A percentile compares a stretch with the other conserved stretches of the same genome.
Conservation (phyloP, 106 monocot species). For the Phalaenopsis equestris region DNA sequence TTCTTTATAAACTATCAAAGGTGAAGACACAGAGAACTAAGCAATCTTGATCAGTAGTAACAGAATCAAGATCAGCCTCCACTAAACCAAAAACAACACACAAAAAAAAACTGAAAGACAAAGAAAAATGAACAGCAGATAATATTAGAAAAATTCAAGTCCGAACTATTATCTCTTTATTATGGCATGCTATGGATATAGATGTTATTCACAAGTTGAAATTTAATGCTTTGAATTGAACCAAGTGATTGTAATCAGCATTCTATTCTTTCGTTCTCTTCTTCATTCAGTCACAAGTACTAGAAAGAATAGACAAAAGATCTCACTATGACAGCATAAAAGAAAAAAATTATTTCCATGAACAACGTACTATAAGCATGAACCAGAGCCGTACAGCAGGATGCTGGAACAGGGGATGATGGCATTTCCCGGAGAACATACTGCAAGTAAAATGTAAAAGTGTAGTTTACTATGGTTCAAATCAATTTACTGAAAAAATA, state of each 20-base stretch:
- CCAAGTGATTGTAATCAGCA: background rate
- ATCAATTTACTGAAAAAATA: slow-evolving; percentile 5
- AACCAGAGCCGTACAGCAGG: slow-evolving; percentile 79
- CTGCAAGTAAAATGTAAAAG: slow-evolving; percentile 32
- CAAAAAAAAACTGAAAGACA: too few relatives aligned
- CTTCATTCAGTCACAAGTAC: background rate
- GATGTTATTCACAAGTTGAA: background rate
- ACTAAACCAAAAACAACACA: too few relatives aligned
- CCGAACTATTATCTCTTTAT: background rate
- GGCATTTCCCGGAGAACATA: slow-evolving; percentile 90
- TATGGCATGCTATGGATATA: background rate
- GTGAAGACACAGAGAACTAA: too few relatives aligned
- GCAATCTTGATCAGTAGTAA: too few relatives aligned
- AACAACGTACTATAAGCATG: slow-evolving; percentile 75
- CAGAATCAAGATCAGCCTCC: too few relatives aligned
- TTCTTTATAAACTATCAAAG: too few relatives aligned
- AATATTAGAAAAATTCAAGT: too few relatives aligned
- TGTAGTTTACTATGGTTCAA: slow-evolving; percentile 6
- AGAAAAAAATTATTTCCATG: background rate
- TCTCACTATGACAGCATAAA: background rate
- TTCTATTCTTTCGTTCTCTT: background rate
- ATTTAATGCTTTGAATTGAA: too few relatives aligned
- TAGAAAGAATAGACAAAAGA: background rate
- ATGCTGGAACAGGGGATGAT: slow-evolving; percentile 90
- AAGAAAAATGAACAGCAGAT: too few relatives aligned